Evolutionary conservation across 1,139 yeast genomes (phyloP), one percentile per base, ranked within the genome.

Genomic region (Blastobotrys persicus): DNA sequence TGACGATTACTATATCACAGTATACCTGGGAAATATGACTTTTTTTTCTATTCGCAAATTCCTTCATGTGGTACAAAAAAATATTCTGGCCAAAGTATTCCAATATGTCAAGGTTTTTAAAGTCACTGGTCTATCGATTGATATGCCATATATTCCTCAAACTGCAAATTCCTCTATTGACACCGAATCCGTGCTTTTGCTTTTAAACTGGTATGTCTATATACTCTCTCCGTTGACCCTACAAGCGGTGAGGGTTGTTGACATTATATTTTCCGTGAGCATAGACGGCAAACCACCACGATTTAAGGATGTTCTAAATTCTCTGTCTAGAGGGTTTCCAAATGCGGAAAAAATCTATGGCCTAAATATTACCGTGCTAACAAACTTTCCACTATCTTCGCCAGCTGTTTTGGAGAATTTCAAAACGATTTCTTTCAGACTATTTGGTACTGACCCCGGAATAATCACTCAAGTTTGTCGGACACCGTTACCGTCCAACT

Each of bases 21-120:
- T 34, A 11, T 7, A 16, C 5, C 19, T 34, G 11, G 38, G 38
- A 4, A 34, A 34, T 17, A n/a, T 34, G 38, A 16, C 13, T 7
- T 34, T n/a, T 34, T 5, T 13, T n/a, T n/a, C 18, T 17, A 34
- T 34, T 34, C 38, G 19, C 38, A 34, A 17, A 14, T 34, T 34
- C 17, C 17, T 34, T 12, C 18, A 34, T 34, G 38, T 6, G 5
- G 38, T 9, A 19, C 11, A 16, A 7, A 34, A 34, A 5, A 16
- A 19, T 3, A 6, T 34, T 5, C 19, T 23, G 28, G 9, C 28
- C 5, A 23, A 23, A 12, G 17, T 14, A 3, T 17, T 34, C 4
- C 17, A 17, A 11, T 34, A 34, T 34, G 38, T 34, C 19, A 34
- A 34, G 19, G 17, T 17, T 4, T 34, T 34, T 4, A 34, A 34